Conservation (phyloP, 2,329 filamentous ascomycete genomes). For the Monosporascus ibericus region DNA sequence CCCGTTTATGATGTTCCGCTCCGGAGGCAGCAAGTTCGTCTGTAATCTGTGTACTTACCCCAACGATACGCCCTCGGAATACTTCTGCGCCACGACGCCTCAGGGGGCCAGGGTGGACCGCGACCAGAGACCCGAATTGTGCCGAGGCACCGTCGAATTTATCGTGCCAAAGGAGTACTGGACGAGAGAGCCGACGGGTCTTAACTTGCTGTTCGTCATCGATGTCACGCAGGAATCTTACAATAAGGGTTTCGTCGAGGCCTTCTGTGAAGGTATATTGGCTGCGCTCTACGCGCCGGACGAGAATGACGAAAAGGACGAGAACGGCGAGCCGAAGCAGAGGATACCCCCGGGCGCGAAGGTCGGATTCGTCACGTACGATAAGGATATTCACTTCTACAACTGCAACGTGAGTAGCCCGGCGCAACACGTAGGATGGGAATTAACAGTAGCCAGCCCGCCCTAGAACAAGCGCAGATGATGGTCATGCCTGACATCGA, state of each 20-base stretch:
- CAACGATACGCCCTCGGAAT: conserved; percentile 87
- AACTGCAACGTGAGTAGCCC: conserved; percentile 68
- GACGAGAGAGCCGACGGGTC: conserved; percentile 84
- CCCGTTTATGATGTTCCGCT: conserved; percentile 95
- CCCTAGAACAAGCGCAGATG: conserved; percentile 87
- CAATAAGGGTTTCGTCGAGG: conserved; percentile 84
- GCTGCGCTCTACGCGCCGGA: conserved; percentile 74
- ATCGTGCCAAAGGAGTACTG: conserved; percentile 98
- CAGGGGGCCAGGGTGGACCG: conserved; percentile 83
- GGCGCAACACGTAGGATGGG: background rate
- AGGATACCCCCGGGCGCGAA: conserved; percentile 72
- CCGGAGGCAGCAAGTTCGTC: conserved; percentile 91
- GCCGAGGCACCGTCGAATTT: conserved; percentile 90
- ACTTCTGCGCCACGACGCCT: conserved; percentile 86
- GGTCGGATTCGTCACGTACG: conserved; percentile 91
- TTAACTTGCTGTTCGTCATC: conserved; percentile 86
- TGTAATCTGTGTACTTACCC: conserved; percentile 98
- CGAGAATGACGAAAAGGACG: conserved; percentile 44
- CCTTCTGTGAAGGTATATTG: conserved; percentile 84
- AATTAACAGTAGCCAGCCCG: conserved; percentile 43
- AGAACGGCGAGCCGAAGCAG: conserved; percentile 46
- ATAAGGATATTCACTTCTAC: conserved; percentile 97
- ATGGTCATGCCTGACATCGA: conserved; percentile 97
- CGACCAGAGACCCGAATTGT: conserved; percentile 81
- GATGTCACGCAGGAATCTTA: conserved; percentile 89